These are phyloP conservation scores for Suhomyces prunicola DNA, from an alignment of 805 yeast genomes.

Conservation along the genomic window DNA sequence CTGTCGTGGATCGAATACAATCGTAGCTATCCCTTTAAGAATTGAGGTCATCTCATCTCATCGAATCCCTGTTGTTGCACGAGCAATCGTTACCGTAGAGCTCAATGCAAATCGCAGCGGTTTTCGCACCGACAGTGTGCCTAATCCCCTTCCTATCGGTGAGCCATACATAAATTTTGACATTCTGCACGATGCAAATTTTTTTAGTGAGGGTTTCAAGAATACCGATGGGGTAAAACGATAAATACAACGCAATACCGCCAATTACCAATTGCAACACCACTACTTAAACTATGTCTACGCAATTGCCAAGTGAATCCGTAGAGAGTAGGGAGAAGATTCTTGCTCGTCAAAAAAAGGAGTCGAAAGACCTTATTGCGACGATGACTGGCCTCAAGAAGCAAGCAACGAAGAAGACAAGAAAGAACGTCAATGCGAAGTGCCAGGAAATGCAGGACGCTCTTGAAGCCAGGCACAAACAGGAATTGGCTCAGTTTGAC, in stretches of 20 bases:
- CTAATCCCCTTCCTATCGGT: neutral
- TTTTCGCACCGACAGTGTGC: neutral
- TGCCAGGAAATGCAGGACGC: constrained; percentile 59
- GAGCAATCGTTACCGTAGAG: neutral
- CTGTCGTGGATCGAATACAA: neutral
- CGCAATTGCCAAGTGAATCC: neutral
- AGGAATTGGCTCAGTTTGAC: constrained; percentile 41
- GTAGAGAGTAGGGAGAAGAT: constrained; percentile 38
- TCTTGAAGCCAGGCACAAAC: constrained; percentile 50
- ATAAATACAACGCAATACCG: neutral
- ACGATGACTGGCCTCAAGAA: constrained; percentile 73
- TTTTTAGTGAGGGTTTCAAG: neutral
- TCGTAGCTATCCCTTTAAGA: neutral
- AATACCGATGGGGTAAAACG: neutral
- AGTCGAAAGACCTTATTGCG: constrained; percentile 62
- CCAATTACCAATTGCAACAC: neutral
- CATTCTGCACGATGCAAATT: neutral
- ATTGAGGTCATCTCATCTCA: neutral
- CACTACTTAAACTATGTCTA: neutral
- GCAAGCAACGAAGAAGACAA: constrained; percentile 76
- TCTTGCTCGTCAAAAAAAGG: constrained; percentile 63
- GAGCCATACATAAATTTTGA: neutral
- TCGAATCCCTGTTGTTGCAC: neutral
- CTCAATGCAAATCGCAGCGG: neutral
- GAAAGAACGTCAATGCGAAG: constrained; percentile 60